These are phyloP conservation scores for Allantophomopsis lycopodina DNA, from an alignment of 2,329 filamentous ascomycete genomes.

Conservation along the genomic window DNA sequence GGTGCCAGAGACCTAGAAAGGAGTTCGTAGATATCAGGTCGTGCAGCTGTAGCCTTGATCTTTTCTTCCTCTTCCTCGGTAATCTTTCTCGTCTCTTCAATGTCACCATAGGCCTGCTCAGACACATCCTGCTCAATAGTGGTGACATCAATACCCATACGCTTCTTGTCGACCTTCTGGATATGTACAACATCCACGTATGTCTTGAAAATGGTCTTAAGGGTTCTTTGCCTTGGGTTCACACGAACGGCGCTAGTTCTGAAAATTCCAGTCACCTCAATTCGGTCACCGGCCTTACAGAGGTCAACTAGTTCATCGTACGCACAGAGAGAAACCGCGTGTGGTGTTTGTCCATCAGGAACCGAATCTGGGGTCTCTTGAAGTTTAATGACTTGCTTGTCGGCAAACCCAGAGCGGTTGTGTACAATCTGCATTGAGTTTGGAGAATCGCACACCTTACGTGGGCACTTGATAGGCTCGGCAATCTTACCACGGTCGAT, in stretches of 20 bases:
- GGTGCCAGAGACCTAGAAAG: slow-evolving; percentile 83
- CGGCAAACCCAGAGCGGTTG: slow-evolving; percentile 86
- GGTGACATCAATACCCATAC: slow-evolving; percentile 79
- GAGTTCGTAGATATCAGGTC: slow-evolving; percentile 85
- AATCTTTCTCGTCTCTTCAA: slow-evolving; percentile 76
- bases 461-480: slow-evolving; percentile 82
- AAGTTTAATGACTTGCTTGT: slow-evolving; percentile 97
- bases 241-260: slow-evolving; percentile 86
- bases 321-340: slow-evolving; percentile 89
- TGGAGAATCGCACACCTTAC: slow-evolving; percentile 64
- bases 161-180: slow-evolving; percentile 91
- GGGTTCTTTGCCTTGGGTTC: slow-evolving; percentile 80
- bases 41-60: slow-evolving; percentile 67
- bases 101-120: slow-evolving; percentile 43
- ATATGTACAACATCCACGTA: slow-evolving; percentile 93
- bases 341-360: slow-evolving; percentile 89
- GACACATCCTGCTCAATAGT: slow-evolving; percentile 72
- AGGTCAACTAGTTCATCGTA: slow-evolving; percentile 97
- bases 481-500: slow-evolving; percentile 94
- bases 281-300: slow-evolving; percentile 93
- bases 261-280: slow-evolving; percentile 95
- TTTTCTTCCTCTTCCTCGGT: slow-evolving; percentile 76
- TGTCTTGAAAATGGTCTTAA: slow-evolving; percentile 96
- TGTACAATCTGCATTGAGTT: slow-evolving; percentile 99
- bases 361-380: slow-evolving; percentile 95